phyloP scores from a whole-genome alignment of 805 yeast species.

The Candida boleticola region DNA sequence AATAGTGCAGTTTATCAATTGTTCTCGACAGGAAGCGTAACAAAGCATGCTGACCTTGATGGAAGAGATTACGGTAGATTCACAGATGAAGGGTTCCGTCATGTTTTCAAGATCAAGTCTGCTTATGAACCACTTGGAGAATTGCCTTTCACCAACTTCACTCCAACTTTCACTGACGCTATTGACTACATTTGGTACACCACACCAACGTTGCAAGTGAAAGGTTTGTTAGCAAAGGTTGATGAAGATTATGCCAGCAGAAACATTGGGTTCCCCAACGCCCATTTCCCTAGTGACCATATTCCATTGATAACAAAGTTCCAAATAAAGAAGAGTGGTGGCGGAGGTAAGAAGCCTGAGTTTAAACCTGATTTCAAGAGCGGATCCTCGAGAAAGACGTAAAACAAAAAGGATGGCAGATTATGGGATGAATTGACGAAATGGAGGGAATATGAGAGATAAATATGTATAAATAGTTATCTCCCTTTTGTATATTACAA shows the following conservation, averaged over 20 bases:
- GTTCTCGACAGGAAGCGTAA: slow-evolving; percentile 76
- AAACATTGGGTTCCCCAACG: slow-evolving; percentile 90
- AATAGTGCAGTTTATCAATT: slow-evolving; percentile 92
- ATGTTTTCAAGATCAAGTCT: slow-evolving; percentile 76
- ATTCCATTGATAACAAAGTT: slow-evolving; percentile 81
- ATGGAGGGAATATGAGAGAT: too few species aligned
- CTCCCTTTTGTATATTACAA: slow-evolving; percentile 8
- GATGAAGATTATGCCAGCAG: slow-evolving; percentile 74
- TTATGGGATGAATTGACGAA: too few species aligned
- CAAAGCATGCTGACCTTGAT: slow-evolving; percentile 73
- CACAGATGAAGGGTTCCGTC: slow-evolving; percentile 85
- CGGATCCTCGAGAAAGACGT: slow-evolving; percentile 42
- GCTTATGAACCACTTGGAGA: slow-evolving; percentile 85
- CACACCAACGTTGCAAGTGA: slow-evolving; percentile 73
- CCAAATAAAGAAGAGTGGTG: slow-evolving; percentile 55
- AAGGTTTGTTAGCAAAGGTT: slow-evolving; percentile 81
- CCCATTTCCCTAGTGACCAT: slow-evolving; percentile 93
- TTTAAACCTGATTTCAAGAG: slow-evolving; percentile 45
- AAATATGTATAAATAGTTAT: too few species aligned
- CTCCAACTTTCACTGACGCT: slow-evolving; percentile 89
- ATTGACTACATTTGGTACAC: slow-evolving; percentile 97
- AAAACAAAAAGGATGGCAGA: too few species aligned
- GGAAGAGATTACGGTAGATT: slow-evolving; percentile 90
- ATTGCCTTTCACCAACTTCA: slow-evolving; percentile 89
- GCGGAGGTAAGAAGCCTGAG: slow-evolving; percentile 33